Evolutionary conservation across 2,329 filamentous ascomycete genomes (phyloP), one percentile per base, ranked within the genome.

Genomic region (Colletotrichum navitas): DNA sequence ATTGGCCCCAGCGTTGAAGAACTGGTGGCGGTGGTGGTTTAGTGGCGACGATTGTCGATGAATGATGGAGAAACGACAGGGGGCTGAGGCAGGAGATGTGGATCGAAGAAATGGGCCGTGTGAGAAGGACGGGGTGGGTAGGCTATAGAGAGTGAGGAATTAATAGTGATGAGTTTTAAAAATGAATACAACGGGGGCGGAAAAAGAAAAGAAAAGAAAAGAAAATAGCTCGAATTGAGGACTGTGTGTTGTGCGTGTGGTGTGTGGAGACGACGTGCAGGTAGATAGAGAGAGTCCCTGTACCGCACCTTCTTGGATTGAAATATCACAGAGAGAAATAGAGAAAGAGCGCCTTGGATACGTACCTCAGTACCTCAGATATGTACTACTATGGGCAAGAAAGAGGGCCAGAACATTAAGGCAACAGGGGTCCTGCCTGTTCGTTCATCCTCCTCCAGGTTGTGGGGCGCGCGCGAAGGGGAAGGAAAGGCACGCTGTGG

Each of bases 1-100:
- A 45, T 56, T 59, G 62, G 47, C 36, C 34, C 43, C 54, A 26
- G 63, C 56, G 63, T 55, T 71, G 68, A 71, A 71, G 68, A 71
- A 71, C 68, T 71, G 68, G 68, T 71, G 65, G 65, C 55, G 65
- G 45, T 68, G 36, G 12, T 14, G 36, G 36, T n/a, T 45, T 63
- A 59, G 65, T 68, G 54, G 65, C 59, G 61, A 64, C 43, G 47
- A 52, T 45, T 59, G 65, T 66, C 55, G 55, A 68, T 51, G 51
- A 36, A 43, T 56, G 58, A 54, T 54, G 65, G 65, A 26, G 64
- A 68, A 26, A 47, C 24, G 39, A 54, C 59, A 60, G 68, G 68
- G 65, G 43, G 58, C 51, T 34, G 65, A 55, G 39, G 65, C 65
- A 59, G 59, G 32, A 52, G 32, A 52, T 34, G 65, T 63, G 65